phyloP scores from a whole-genome alignment of 495 filamentous ascomycete species.

The Penicillium argentinense region DNA sequence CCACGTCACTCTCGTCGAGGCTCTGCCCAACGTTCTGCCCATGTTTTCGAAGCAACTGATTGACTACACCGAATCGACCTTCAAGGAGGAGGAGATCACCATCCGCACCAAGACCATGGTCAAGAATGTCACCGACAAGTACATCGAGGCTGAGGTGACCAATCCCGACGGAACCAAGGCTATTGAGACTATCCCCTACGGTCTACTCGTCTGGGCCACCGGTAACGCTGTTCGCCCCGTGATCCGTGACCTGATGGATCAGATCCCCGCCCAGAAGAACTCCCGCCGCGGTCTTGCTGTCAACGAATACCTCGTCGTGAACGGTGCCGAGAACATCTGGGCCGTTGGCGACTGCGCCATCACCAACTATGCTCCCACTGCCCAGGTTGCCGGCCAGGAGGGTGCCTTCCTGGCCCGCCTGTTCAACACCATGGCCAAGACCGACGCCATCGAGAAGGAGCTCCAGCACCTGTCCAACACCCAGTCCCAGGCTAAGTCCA shows the following conservation, averaged over 20 bases:
- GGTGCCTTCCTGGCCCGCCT: constrained; percentile 92
- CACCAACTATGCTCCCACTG: constrained; percentile 96
- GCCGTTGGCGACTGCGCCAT: constrained; percentile 86
- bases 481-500: constrained; percentile 62
- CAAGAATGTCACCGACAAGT: constrained; percentile 93
- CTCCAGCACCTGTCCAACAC: constrained; percentile 60
- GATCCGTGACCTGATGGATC: constrained; percentile 84
- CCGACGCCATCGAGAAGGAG: constrained; percentile 72
- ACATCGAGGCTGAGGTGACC: constrained; percentile 86
- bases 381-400: constrained; percentile 95
- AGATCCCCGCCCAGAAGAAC: constrained; percentile 92
- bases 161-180: constrained; percentile 85
- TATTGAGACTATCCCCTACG: constrained; percentile 82
- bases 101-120: constrained; percentile 99
- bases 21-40: constrained; percentile 95
- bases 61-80: constrained; percentile 97
- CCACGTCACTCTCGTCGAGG: constrained; percentile 95
- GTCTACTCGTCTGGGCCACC: constrained; percentile 96
- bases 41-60: constrained; percentile 99
- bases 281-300: constrained; percentile 92
- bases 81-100: constrained; percentile 96
- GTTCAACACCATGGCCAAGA: constrained; percentile 98
- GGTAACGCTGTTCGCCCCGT: constrained; percentile 91
- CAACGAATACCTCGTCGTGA: constrained; percentile 98
- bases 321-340: constrained; percentile 96